phyloP scores from a whole-genome alignment of 208 protist species.

The Perkinsela sp. region DNA sequence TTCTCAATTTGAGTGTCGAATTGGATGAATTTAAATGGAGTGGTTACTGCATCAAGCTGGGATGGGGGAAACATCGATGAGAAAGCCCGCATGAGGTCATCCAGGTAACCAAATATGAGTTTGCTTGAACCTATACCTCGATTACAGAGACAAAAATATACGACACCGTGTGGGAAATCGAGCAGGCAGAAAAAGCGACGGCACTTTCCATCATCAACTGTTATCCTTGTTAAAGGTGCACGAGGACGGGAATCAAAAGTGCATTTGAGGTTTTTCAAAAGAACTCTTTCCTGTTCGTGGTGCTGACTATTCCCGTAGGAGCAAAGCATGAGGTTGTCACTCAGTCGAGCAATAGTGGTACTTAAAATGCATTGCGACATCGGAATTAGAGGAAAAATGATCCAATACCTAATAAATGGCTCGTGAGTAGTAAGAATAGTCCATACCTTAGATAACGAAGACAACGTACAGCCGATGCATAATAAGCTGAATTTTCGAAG shows the following conservation, averaged over 20 bases:
- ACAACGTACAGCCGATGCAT: too few species aligned
- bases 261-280: background rate
- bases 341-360: background rate
- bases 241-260: background rate
- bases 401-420: too few species aligned
- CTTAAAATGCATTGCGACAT: background rate
- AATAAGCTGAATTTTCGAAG: too few species aligned
- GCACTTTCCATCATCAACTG: background rate
- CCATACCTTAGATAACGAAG: too few species aligned
- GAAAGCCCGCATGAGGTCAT: background rate
- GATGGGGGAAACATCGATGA: background rate
- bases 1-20: slow-evolving; percentile 46
- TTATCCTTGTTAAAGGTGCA: background rate
- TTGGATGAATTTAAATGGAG: slow-evolving; percentile 56
- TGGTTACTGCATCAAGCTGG: background rate
- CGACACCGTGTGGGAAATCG: background rate
- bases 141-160: background rate
- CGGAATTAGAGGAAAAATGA: too few species aligned
- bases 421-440: too few species aligned
- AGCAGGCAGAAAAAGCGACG: background rate
- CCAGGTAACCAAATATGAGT: background rate
- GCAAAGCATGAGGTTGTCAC: background rate
- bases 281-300: background rate
- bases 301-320: background rate
- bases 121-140: background rate